These are phyloP conservation scores for Pichia sp. DNA, from an alignment of 1,139 yeast species.

Conservation along the genomic window DNA sequence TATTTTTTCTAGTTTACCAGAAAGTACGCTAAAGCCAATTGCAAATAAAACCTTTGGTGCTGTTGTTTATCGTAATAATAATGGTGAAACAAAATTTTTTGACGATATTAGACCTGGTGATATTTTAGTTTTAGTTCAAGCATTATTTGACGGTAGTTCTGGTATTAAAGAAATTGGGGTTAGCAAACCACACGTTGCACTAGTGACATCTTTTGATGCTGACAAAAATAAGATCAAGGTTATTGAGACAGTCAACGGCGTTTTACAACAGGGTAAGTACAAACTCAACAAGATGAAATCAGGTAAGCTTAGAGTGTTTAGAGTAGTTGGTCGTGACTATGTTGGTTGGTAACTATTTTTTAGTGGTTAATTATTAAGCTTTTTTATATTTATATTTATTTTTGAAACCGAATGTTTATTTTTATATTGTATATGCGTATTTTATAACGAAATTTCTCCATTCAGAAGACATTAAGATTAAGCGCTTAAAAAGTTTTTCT, in stretches of 20 bases:
- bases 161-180: conserved; percentile 42
- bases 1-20: conserved; percentile 31
- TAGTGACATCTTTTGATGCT: conserved; percentile 69
- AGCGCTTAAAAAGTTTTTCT: no score
- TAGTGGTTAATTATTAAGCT: neutral
- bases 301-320: conserved; percentile 75
- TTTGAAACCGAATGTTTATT: neutral
- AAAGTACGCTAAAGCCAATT: conserved; percentile 46
- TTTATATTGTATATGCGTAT: no score
- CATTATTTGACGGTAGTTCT: conserved; percentile 50
- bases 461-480: no score
- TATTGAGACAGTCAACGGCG: conserved; percentile 51
- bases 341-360: conserved; percentile 46
- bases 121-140: conserved; percentile 66
- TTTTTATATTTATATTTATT: neutral
- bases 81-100: conserved; percentile 49
- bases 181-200: conserved; percentile 35
- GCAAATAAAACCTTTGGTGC: conserved; percentile 71
- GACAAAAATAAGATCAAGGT: conserved; percentile 73
- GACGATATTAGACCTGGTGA: conserved; percentile 82
- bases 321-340: conserved; percentile 58
- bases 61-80: conserved; percentile 56
- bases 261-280: conserved; percentile 57
- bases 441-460: no score
- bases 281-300: conserved; percentile 65